These are phyloP conservation scores for Ogataea saltuana DNA, from an alignment of 805 yeast species.

Conservation along the genomic window DNA sequence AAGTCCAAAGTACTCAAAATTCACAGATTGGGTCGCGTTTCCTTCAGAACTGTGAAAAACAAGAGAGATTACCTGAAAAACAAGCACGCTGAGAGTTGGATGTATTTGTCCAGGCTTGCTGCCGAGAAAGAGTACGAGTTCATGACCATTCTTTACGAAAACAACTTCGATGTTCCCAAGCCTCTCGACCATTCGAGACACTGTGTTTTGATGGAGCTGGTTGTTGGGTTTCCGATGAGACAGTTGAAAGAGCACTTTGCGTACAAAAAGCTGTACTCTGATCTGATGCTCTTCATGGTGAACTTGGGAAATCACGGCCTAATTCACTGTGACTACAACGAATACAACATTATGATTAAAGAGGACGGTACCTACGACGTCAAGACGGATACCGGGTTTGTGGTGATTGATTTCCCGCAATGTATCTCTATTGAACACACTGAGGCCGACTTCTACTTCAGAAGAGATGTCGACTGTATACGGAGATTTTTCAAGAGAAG, in stretches of 20 bases:
- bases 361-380: conserved; percentile 51
- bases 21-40: conserved; percentile 91
- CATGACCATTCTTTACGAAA: conserved; percentile 69
- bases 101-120: conserved; percentile 84
- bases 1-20: conserved; percentile 74
- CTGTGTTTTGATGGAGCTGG: conserved; percentile 88
- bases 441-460: conserved; percentile 85
- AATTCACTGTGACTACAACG: conserved; percentile 97
- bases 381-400: conserved; percentile 63
- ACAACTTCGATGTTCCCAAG: conserved; percentile 83
- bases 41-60: conserved; percentile 88
- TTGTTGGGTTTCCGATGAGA: conserved; percentile 89
- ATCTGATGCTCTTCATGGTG: conserved; percentile 84
- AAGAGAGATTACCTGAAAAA: conserved; percentile 87
- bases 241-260: conserved; percentile 70
- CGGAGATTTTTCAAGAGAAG: conserved; percentile 78
- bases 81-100: conserved; percentile 83
- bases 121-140: conserved; percentile 92
- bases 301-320: conserved; percentile 83
- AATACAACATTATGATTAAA: conserved; percentile 87
- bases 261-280: conserved; percentile 72
- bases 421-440: conserved; percentile 90
- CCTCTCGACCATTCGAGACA: conserved; percentile 92
- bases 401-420: conserved; percentile 97
- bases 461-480: conserved; percentile 91